phyloP scores from a whole-genome alignment of 345 rosid species.

The Capsella bursapastoris region DNA sequence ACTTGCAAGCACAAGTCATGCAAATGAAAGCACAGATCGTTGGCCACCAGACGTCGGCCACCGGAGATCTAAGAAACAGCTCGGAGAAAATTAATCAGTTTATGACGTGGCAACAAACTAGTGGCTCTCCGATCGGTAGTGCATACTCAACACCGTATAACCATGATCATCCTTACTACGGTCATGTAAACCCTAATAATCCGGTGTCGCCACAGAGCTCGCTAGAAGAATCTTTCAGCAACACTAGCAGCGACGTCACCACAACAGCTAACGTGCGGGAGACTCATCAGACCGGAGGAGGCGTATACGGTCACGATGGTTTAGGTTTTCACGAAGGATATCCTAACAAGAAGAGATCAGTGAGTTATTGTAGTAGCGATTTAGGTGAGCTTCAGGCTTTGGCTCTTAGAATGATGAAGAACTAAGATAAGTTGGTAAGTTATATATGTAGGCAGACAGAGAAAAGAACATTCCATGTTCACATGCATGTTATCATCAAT shows the following conservation, averaged over 20 bases:
- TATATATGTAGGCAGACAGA: conserved; percentile 30
- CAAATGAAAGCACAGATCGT: conserved; percentile 80
- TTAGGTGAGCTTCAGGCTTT: conserved; percentile 87
- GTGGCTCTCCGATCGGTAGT: conserved; percentile 44
- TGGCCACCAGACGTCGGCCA: conserved; percentile 47
- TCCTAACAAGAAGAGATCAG: conserved; percentile 44
- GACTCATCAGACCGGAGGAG: conserved; percentile 32
- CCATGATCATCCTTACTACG: conserved; percentile 32
- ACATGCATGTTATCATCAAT: conserved; percentile 30
- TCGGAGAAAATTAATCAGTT: conserved; percentile 28
- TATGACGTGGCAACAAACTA: conserved; percentile 38
- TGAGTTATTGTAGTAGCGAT: conserved; percentile 50
- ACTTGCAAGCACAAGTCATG: conserved; percentile 85
- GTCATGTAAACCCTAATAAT: conserved; percentile 50
- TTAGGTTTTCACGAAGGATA: conserved; percentile 47
- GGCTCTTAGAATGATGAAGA: conserved; percentile 87
- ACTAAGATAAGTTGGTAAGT: conserved; percentile 40
- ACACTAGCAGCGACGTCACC: conserved; percentile 43
- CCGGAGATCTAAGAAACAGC: conserved; percentile 34
- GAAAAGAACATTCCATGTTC: conserved; percentile 30
- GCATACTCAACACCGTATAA: conserved; percentile 40
- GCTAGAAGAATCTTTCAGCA: conserved; percentile 61
- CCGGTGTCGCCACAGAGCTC: conserved; percentile 82
- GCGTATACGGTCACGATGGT: conserved; percentile 32
- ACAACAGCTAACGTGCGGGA: conserved; percentile 34